phyloP scores from a whole-genome alignment of 2,329 filamentous ascomycete genomes.

The Ophiostoma populinum region DNA sequence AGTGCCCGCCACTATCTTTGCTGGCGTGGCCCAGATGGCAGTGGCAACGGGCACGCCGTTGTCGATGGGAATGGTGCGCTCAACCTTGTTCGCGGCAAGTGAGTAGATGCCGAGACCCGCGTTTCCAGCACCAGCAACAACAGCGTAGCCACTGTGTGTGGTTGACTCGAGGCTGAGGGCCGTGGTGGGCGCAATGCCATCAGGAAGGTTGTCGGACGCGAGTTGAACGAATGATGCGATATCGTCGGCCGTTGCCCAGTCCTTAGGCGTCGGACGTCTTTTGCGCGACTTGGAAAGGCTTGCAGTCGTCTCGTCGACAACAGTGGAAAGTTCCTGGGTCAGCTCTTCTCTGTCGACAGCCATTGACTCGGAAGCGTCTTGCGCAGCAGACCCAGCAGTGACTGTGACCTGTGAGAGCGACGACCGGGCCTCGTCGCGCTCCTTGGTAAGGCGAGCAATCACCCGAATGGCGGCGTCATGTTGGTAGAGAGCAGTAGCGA shows the following conservation, averaged over 20 bases:
- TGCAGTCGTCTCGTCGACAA: conserved; percentile 66
- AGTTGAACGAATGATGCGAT: conserved; percentile 34
- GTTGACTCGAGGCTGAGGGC: conserved; percentile 31
- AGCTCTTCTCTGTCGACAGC: conserved; percentile 71
- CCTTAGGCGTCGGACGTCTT: conserved; percentile 72
- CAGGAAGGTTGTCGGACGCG: conserved; percentile 27
- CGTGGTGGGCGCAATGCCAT: conserved; percentile 25
- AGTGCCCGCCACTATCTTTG: conserved; percentile 53
- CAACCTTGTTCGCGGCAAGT: conserved; percentile 45
- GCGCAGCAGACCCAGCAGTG: conserved; percentile 27
- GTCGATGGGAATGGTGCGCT: conserved; percentile 44
- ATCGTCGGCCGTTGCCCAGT: conserved; percentile 63
- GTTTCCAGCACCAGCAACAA: conserved; percentile 60
- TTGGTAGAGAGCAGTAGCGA: conserved; percentile 87
- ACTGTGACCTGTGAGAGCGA: conserved; percentile 75
- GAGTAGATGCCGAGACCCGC: conserved; percentile 56
- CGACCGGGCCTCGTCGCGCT: conserved; percentile 82
- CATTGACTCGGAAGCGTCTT: conserved; percentile 61
- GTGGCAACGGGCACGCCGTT: conserved; percentile 47
- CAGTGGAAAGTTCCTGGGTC: conserved; percentile 50
- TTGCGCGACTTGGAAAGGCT: conserved; percentile 75
- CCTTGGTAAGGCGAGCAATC: conserved; percentile 76
- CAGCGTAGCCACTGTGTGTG: conserved; percentile 38
- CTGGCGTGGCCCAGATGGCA: conserved; percentile 46
- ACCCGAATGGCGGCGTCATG: conserved; percentile 94